Evolutionary conservation across 2,329 filamentous ascomycete species (phyloP).

Genomic region (Xylaria arbuscula): DNA sequence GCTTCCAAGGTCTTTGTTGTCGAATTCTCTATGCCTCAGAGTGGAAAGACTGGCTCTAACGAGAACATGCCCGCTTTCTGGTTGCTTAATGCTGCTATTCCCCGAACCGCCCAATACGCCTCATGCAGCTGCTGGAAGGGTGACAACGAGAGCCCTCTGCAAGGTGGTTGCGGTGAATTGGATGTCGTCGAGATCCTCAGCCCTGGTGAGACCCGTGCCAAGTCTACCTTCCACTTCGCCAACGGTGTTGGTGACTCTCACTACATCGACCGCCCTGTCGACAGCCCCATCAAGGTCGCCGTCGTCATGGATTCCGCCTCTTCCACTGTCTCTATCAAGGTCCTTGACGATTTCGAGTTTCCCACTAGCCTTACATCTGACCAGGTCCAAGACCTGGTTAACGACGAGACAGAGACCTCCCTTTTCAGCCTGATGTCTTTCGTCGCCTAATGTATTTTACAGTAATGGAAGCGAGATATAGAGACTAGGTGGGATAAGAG

Average conservation of each 20-base stretch:
- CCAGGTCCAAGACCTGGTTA: conserved; percentile 51
- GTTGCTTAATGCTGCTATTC: conserved; percentile 79
- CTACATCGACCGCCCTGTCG: conserved; percentile 75
- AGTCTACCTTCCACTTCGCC: conserved; percentile 76
- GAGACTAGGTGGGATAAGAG: neutral
- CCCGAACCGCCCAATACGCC: conserved; percentile 76
- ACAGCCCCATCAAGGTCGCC: conserved; percentile 69
- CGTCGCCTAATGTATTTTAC: neutral
- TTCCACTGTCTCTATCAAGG: conserved; percentile 66
- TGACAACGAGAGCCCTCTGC: conserved; percentile 45
- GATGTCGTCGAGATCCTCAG: conserved; percentile 80
- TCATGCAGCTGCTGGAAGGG: conserved; percentile 77
- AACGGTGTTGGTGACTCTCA: conserved; percentile 74
- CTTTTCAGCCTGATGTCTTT: conserved; percentile 49
- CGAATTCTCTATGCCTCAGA: conserved; percentile 77
- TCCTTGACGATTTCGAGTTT: conserved; percentile 58
- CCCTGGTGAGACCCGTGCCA: conserved; percentile 72
- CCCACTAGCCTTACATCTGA: conserved; percentile 53
- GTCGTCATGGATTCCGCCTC: conserved; percentile 67
- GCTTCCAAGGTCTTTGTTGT: conserved; percentile 78
- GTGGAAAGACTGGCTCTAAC: conserved; percentile 63
- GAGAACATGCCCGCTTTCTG: conserved; percentile 79
- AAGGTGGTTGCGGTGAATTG: conserved; percentile 75
- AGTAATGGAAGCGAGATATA: neutral
- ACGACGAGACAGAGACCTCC: conserved; percentile 42